phyloP scores from a whole-genome alignment of 2,329 filamentous ascomycete genomes.

The Exophiala sp. region DNA sequence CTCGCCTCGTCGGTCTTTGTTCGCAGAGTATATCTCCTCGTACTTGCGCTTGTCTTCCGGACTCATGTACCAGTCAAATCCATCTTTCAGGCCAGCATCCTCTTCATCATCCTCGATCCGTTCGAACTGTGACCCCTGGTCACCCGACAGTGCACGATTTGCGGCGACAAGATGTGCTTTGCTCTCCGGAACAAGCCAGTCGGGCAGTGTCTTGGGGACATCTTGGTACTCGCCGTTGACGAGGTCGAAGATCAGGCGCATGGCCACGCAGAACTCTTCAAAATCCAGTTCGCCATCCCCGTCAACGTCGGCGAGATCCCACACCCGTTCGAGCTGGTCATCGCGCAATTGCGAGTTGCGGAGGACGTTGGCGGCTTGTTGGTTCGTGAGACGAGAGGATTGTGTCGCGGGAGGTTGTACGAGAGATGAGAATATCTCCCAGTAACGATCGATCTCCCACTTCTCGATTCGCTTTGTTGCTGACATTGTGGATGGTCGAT shows the following conservation, averaged over 20 bases:
- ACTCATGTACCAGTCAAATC: conserved; percentile 99
- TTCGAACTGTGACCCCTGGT: conserved; percentile 67
- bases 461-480: conserved; percentile 54
- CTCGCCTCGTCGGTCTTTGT: conserved; percentile 81
- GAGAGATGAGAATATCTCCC: conserved; percentile 73
- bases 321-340: conserved; percentile 90
- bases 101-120: conserved; percentile 74
- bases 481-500: conserved; percentile 7
- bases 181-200: conserved; percentile 95
- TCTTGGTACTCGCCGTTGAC: conserved; percentile 92
- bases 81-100: conserved; percentile 80
- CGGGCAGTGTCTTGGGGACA: conserved; percentile 79
- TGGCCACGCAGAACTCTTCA: conserved; percentile 98
- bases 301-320: conserved; percentile 96
- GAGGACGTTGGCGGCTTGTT: conserved; percentile 67
- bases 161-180: conserved; percentile 89
- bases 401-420: conserved; percentile 25
- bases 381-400: conserved; percentile 62
- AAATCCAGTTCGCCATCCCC: conserved; percentile 97
- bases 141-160: conserved; percentile 71
- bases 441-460: conserved; percentile 73
- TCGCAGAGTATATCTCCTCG: conserved; percentile 94
- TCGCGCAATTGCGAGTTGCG: conserved; percentile 70
- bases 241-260: conserved; percentile 95
- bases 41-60: conserved; percentile 89